Base-by-base conservation (phyloP, 371 early-diverging fungal genomes). In the Rhizopus delemar region DNA sequence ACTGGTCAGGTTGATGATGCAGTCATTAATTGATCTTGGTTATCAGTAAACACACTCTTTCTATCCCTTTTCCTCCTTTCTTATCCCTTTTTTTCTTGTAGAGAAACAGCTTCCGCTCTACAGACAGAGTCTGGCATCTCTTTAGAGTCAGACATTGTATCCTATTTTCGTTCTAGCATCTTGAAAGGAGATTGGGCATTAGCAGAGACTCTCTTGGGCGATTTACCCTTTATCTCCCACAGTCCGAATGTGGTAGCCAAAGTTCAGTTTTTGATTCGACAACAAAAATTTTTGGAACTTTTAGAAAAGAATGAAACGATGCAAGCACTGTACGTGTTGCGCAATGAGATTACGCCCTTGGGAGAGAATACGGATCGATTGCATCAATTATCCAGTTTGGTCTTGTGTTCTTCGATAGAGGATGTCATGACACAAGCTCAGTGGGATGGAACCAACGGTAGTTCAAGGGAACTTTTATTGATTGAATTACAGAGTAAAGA, bases 281-380 rank as follows among this genome's bases (percentile, higher is more conserved):
- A 89, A 62, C 94, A 96, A 73, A 89, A 90, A 68, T 96, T 85
- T 69, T 64, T 94, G 55, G 96, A 96, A 66, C 64, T 87, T 1
- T 68, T 96, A 13, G 92, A 91, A 65, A 45, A 63, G 7, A 51
- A 72, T 29, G 65, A 89, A 32, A 71, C 81, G 7, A 84, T 84
- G 64, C 69, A 73, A 31, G 96, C 94, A 5, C 60, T 94, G 32
- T 56, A 71, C 2, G 85, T 90, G 0, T 70, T 96, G 13, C 80
- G 91, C 12, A 77, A 77, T 32, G 94, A 94, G 62, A 65, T 95
- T 34, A 78, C 91, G 5, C 88, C 93, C 2, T 66, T 93, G 31
- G 78, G 83, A 15, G 71, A 78, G 9, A 80, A 90, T 62, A 73
- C 76, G 39, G 78, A 82, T 3, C 69, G 84, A 39, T 68, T 92